phyloP scores from a whole-genome alignment of 345 rosid species.

The Brassica nigra region DNA sequence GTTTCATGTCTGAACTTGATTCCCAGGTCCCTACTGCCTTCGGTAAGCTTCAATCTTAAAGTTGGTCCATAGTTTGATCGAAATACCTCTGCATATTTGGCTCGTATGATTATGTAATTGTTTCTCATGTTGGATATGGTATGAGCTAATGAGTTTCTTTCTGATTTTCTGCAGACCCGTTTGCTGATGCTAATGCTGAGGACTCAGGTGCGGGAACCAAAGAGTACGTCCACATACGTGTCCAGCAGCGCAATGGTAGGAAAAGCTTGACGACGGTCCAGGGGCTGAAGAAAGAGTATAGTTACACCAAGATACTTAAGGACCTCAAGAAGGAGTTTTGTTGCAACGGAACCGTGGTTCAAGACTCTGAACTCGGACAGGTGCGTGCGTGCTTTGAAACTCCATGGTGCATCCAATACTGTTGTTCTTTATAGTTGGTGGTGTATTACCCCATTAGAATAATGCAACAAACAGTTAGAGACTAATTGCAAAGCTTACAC shows the following conservation, averaged over 20 bases:
- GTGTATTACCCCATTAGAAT: not conserved
- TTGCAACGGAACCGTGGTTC: conserved; percentile 74
- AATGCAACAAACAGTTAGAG: not conserved
- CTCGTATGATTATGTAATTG: not conserved
- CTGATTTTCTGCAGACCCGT: conserved; percentile 49
- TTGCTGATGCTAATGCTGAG: conserved; percentile 76
- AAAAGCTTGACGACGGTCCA: conserved; percentile 81
- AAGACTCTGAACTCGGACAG: conserved; percentile 85
- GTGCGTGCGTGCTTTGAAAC: conserved; percentile 46
- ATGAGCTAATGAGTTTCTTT: conserved; percentile 13
- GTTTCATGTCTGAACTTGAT: conserved; percentile 72
- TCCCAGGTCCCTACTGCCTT: conserved; percentile 55
- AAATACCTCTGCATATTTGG: not conserved
- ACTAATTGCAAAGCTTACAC: not conserved
- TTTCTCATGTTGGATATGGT: not conserved
- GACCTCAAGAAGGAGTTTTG: conserved; percentile 69
- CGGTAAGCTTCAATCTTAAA: conserved; percentile 37
- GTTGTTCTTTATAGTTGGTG: not conserved
- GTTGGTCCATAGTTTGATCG: not conserved
- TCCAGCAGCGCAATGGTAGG: conserved; percentile 82
- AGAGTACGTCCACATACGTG: conserved; percentile 69
- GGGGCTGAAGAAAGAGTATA: conserved; percentile 79
- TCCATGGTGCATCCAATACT: not conserved
- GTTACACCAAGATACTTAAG: conserved; percentile 81
- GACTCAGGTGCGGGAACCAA: conserved; percentile 75